These are phyloP conservation scores for Aspergillus brunneoviolaceus DNA, from an alignment of 2,329 filamentous ascomycete species.

Conservation along the genomic window DNA sequence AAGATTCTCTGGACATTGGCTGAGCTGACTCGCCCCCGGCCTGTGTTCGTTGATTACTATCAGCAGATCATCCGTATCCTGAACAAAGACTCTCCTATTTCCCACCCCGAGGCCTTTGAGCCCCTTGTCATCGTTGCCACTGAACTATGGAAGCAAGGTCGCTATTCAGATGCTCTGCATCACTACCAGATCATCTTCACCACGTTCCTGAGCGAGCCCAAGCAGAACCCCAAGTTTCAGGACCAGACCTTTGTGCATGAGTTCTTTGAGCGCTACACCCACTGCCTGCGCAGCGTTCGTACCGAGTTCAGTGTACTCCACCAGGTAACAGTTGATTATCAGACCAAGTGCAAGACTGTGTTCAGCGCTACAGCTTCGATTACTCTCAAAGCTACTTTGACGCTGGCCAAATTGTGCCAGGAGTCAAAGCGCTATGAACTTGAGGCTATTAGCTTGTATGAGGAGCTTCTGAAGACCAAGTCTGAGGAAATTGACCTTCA, in stretches of 20 bases:
- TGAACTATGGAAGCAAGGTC: conserved; percentile 41
- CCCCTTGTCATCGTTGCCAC: conserved; percentile 38
- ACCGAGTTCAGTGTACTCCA: conserved; percentile 34
- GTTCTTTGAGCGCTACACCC: conserved; percentile 36
- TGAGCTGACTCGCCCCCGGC: conserved; percentile 37
- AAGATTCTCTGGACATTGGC: conserved; percentile 39
- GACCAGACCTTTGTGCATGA: conserved; percentile 34
- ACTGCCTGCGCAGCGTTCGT: conserved; percentile 36
- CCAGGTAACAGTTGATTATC: conserved; percentile 37
- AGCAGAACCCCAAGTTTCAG: conserved; percentile 34
- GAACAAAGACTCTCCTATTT: conserved; percentile 38
- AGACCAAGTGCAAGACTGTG: conserved; percentile 33
- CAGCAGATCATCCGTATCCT: conserved; percentile 36
- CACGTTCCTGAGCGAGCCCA: conserved; percentile 37
- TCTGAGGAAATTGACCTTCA: conserved; percentile 33
- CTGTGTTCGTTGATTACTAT: conserved; percentile 42
- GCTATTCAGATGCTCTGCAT: conserved; percentile 37
- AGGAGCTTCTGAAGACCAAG: conserved; percentile 36
- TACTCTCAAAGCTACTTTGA: conserved; percentile 37
- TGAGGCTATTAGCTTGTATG: conserved; percentile 38
- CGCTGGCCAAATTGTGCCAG: conserved; percentile 39
- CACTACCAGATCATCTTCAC: conserved; percentile 38
- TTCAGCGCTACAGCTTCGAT: conserved; percentile 38
- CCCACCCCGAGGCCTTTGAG: conserved; percentile 40
- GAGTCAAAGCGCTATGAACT: conserved; percentile 38